Base-by-base conservation (phyloP, 805 yeast species). In the Kuraishia capsulata region DNA sequence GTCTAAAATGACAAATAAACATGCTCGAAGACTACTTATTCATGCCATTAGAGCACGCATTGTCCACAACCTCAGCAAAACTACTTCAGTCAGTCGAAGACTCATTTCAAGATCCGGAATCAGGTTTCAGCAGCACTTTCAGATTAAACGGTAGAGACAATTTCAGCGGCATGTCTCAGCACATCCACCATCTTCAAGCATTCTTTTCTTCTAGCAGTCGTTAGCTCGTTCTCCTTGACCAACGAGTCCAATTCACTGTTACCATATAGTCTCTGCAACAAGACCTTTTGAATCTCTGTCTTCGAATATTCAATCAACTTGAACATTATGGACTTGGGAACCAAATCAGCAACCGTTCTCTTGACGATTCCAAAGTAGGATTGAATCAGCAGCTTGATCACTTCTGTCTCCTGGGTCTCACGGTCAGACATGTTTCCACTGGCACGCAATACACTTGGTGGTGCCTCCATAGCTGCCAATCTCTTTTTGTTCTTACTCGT, bases 381-480 rank as follows among this genome's bases (percentile, higher is more conserved):
- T 37, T 81, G 75, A 47, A 92, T 90, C 56, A 92, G 72, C 43
- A 92, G 71, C 66, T 92, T 92, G 56, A 92, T 92, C 29, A 92
- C 97, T 56, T 92, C 98, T 2, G 97, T 90, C 62, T 92, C 98
- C 76, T 85, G 81, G 19, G 90, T 78, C 65, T 92, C 98, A 49
- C 97, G 80, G 59, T 92, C 98, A 14, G 95, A 79, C 84, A 92
- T 73, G 30, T 78, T 73, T 36, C 97, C 96, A 17, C 90, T 78
- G 6, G 97, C 97, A 59, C 89, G 82, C 53, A 90, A 75, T 4
- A 88, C 89, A 26, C 95, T 78, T 31, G 98, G 98, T 36, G 98
- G 98, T 3, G 97, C 90, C 62, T 90, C 98, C 90, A 90, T 84
- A 16, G 86, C 79, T 21, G 94, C 97, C 52, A 89, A 71, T 63